Evolutionary conservation across 2,329 filamentous ascomycete genomes (phyloP).

Genomic region (Phoma sp.): DNA sequence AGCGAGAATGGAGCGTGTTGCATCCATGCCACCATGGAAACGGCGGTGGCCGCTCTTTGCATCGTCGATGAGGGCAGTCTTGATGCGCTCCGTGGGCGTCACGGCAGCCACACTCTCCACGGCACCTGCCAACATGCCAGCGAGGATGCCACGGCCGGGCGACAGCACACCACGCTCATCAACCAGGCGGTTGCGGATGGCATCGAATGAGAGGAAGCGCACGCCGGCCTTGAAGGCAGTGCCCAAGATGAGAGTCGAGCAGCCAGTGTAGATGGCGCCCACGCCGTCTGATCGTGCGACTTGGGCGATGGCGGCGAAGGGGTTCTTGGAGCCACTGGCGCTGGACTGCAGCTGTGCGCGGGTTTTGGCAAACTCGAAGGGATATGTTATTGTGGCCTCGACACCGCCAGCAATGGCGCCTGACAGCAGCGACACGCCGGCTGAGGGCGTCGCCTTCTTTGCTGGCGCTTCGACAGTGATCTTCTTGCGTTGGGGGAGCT

Average conservation of each 20-base stretch:
- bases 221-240: conserved; percentile 43
- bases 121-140: conserved; percentile 36
- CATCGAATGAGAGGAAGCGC: conserved; percentile 41
- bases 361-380: conserved; percentile 45
- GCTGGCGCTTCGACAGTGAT: neutral
- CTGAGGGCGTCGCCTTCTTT: conserved; percentile 11
- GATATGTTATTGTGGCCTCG: conserved; percentile 57
- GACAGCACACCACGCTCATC: conserved; percentile 38
- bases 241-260: conserved; percentile 36
- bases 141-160: conserved; percentile 31
- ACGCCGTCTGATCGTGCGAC: conserved; percentile 34
- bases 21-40: conserved; percentile 33
- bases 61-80: conserved; percentile 44
- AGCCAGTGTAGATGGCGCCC: conserved; percentile 40
- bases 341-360: conserved; percentile 33
- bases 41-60: conserved; percentile 26
- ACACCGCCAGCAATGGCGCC: conserved; percentile 60
- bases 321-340: conserved; percentile 15
- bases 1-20: conserved; percentile 40
- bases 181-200: conserved; percentile 34
- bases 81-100: conserved; percentile 42
- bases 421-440: conserved; percentile 52
- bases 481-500: neutral
- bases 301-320: conserved; percentile 30
- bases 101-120: conserved; percentile 38